Evolutionary conservation across 805 yeast species (phyloP).

Genomic region (Starmera caribaea): DNA sequence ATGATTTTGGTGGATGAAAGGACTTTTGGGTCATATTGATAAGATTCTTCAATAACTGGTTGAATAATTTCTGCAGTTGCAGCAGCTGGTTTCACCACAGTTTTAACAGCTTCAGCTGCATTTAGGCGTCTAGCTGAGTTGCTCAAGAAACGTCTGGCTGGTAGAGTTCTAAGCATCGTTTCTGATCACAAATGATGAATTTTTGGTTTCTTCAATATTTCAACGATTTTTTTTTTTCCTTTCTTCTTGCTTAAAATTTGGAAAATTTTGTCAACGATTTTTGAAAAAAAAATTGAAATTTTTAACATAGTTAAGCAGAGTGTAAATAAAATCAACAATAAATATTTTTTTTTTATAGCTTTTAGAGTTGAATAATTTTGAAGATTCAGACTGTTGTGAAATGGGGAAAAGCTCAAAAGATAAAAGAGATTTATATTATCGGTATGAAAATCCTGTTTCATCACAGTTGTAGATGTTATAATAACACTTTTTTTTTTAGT

Average conservation of each 20-base stretch:
- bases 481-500: conserved; percentile 24
- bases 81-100: neutral
- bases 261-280: no score
- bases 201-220: no score
- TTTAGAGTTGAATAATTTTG: neutral
- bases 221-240: no score
- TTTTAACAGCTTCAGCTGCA: conserved; percentile 2
- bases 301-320: no score
- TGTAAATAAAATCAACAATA: no score
- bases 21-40: conserved; percentile 27
- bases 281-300: no score
- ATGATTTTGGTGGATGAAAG: conserved; percentile 23
- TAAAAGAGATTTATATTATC: conserved; percentile 81
- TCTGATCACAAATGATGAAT: no score
- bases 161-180: no score
- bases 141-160: conserved; percentile 4
- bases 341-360: neutral
- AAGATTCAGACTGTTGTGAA: neutral
- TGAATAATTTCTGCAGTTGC: neutral
- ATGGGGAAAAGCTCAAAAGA: conserved; percentile 97
- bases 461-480: conserved; percentile 6
- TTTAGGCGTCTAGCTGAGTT: conserved; percentile 3
- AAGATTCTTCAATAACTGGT: neutral
- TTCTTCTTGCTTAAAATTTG: no score
- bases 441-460: conserved; percentile 13